A percentile compares a stretch with the other conserved stretches of the same genome.
These are phyloP conservation scores for Odontarrhena argentea DNA, from an alignment of 345 rosid species.

Conservation along the genomic window DNA sequence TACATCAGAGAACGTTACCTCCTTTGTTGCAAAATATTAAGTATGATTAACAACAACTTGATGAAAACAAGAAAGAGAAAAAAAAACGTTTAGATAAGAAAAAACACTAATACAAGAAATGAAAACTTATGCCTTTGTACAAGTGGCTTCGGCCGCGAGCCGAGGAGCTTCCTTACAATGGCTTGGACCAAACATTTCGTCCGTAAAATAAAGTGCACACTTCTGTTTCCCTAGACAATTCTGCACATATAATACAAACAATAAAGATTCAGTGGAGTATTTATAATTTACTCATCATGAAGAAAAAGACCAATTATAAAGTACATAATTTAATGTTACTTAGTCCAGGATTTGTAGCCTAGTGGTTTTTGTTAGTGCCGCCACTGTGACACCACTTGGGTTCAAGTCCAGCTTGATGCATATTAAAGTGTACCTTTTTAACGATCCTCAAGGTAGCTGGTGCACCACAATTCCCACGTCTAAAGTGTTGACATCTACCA, in stretches of 20 bases:
- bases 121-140: slow-evolving; percentile 21
- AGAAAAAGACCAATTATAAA: too few species aligned
- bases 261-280: neutral
- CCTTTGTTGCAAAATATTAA: too few species aligned
- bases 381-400: too few species aligned
- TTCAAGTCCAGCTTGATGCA: too few species aligned
- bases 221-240: slow-evolving; percentile 23
- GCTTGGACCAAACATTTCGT: slow-evolving; percentile 34
- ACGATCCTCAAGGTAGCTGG: slow-evolving; percentile 11
- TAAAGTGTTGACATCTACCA: slow-evolving; percentile 23
- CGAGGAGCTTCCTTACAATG: slow-evolving; percentile 4
- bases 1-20: too few species aligned
- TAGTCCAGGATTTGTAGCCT: too few species aligned
- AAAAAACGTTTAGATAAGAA: too few species aligned
- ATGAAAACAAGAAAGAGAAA: too few species aligned
- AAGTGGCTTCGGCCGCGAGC: slow-evolving; percentile 21
- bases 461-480: slow-evolving; percentile 19
- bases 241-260: slow-evolving; percentile 4
- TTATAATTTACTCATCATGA: too few species aligned
- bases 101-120: neutral
- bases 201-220: slow-evolving; percentile 2
- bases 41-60: too few species aligned
- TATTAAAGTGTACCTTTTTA: slow-evolving; percentile 26
- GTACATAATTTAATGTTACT: too few species aligned
- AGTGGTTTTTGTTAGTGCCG: too few species aligned